Evolutionary conservation across 2,329 filamentous ascomycete species (phyloP), one percentile per base, ranked within the genome.

Genomic region (Dactylellina parvicollis): DNA sequence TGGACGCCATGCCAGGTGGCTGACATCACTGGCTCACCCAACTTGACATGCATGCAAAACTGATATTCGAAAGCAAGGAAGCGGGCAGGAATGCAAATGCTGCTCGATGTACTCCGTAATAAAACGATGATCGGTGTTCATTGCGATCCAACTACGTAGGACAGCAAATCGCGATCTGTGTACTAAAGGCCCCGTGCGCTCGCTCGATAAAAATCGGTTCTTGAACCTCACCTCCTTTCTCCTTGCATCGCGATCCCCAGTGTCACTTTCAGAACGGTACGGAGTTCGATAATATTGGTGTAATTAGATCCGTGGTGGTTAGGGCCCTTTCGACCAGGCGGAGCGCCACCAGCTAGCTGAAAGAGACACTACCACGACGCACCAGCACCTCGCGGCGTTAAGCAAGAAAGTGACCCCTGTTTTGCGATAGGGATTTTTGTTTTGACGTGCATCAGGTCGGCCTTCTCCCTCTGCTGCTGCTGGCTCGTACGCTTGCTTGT

Each of bases 371-470:
- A n/a, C n/a, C n/a, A n/a, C n/a, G 32, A 22, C 30, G 38, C 55
- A 24, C 40, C 50, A 12, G 42, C 44, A 8, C 34, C 16, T 34
- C 55, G 24, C 69, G 69, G 69, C 69, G 69, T 73, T 66, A 73
- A 72, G 59, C 52, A 72, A 73, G 47, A 73, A 64, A 28, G 20
- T 9, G 16, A 36, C 57, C 67, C 59, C 54, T 55, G 66, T 59
- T 38, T 38, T 38, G 40, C 49, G 49, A 55, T 55, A 71, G 59
- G 42, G 47, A 61, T 61, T 54, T 32, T 56, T 60, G 60, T 66
- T 66, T 65, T 65, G 60, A 61, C 60, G 69, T 73, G 60, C 60
- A 61, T 66, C 36, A 61, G 55, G 26, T 64, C 32, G 49, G 60
- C 28, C 30, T 61, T 66, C 42, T 42, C 44, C 47, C 47, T 50